Evolutionary conservation across 768 basidiomycete species (phyloP).

Genomic region (Russula olivacea): DNA sequence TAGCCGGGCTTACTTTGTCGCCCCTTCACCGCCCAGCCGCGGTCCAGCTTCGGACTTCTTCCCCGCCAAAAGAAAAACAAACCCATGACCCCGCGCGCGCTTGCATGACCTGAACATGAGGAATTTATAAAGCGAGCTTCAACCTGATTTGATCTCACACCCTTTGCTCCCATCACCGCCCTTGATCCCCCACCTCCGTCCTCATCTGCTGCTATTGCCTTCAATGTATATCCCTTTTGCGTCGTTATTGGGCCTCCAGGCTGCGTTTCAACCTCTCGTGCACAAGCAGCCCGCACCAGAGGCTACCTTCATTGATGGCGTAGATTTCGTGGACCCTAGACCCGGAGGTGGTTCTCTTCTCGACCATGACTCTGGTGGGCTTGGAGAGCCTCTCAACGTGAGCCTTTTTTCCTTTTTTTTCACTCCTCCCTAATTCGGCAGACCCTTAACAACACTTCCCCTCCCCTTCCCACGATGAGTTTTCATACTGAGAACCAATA

Average conservation of each 20-base stretch:
- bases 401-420: not conserved
- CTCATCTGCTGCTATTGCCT: not conserved
- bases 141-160: not conserved
- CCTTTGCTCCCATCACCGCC: too few relatives aligned
- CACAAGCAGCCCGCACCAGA: not conserved
- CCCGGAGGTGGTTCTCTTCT: not conserved
- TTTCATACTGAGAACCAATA: not conserved
- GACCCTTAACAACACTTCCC: not conserved
- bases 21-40: too few relatives aligned
- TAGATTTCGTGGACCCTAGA: not conserved
- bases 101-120: not conserved
- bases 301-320: not conserved
- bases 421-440: not conserved
- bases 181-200: too few relatives aligned
- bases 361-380: not conserved
- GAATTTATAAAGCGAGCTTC: not conserved
- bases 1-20: too few relatives aligned
- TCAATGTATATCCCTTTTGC: slow-evolving; percentile 15
- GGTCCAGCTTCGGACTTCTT: too few relatives aligned
- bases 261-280: not conserved
- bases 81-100: not conserved
- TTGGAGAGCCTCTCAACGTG: slow-evolving; percentile 26
- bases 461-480: not conserved
- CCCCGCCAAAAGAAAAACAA: too few relatives aligned
- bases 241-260: slow-evolving; percentile 10